Conservation (phyloP, 352 stramenopile genomes). For the Phytophthora pini region DNA sequence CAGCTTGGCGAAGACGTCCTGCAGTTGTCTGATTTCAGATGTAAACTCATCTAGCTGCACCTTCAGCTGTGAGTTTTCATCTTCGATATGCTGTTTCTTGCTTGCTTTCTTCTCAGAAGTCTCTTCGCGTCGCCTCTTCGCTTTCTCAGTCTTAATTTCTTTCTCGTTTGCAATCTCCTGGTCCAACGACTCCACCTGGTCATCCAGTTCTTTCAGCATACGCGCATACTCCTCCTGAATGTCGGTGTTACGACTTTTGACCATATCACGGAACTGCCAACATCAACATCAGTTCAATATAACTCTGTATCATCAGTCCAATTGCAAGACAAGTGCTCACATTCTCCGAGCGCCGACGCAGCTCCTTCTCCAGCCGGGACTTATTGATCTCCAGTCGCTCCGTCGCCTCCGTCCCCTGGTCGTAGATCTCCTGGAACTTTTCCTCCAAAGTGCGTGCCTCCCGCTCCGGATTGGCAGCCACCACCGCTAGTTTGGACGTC, state of each 20-base stretch:
- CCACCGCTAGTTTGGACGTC: constrained; percentile 67
- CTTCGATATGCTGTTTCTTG: constrained; percentile 40
- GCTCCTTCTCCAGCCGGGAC: constrained; percentile 66
- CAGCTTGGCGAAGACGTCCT: constrained; percentile 56
- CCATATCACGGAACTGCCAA: constrained; percentile 61
- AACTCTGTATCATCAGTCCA: neutral
- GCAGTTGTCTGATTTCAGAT: constrained; percentile 53
- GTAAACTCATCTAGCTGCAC: constrained; percentile 53
- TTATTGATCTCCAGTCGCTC: constrained; percentile 77
- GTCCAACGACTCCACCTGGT: constrained; percentile 57
- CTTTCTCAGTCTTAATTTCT: constrained; percentile 24
- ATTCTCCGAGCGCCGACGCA: constrained; percentile 58
- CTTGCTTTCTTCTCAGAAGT: constrained; percentile 28
- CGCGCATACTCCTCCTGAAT: constrained; percentile 80
- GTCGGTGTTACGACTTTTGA: constrained; percentile 75
- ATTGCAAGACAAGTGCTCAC: constrained; percentile 8
- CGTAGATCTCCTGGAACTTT: constrained; percentile 62
- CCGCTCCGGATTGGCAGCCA: constrained; percentile 43
- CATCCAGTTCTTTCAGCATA: constrained; percentile 77
- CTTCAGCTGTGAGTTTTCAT: constrained; percentile 45
- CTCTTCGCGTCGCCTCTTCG: constrained; percentile 47
- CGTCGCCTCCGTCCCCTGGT: constrained; percentile 61
- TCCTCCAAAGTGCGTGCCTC: constrained; percentile 46
- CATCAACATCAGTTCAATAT: neutral
- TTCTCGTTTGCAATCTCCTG: constrained; percentile 59